Percentiles rank a stretch among this genome's conserved stretches.
Conservation (phyloP, 1,284 basidiomycete species). For the Phlebopus sp. region DNA sequence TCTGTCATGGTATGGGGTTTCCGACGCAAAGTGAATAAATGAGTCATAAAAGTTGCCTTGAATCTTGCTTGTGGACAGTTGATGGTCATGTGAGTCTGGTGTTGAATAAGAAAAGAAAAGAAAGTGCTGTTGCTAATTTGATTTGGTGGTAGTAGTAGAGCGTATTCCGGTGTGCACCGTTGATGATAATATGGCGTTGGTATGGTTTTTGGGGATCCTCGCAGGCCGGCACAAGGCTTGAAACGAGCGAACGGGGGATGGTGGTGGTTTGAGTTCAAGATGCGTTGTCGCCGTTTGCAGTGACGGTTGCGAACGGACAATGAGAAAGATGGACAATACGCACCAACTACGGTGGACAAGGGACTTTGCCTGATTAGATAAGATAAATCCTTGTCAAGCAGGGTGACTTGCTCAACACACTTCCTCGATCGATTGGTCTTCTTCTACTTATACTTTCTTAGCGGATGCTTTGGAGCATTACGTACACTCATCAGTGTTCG, state of each 20-base stretch:
- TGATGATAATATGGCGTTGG: background rate
- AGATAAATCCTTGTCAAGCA: conserved; percentile 14
- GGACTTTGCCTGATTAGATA: conserved; percentile 20
- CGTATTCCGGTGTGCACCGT: no score
- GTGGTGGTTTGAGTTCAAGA: conserved; percentile 8
- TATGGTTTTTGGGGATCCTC: background rate
- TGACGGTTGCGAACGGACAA: conserved; percentile 4
- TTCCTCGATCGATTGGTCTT: no score
- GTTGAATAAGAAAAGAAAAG: background rate
- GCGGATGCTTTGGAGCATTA: background rate
- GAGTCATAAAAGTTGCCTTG: conserved; percentile 17
- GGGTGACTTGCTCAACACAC: no score
- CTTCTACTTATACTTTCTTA: no score
- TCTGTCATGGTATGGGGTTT: conserved; percentile 6
- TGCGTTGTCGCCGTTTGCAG: background rate
- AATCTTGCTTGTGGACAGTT: conserved; percentile 3
- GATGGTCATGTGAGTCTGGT: background rate
- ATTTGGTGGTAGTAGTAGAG: no score
- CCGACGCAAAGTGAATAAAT: conserved; percentile 16
- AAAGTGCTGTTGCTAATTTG: background rate
- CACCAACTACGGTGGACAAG: background rate
- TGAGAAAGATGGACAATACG: conserved; percentile 1
- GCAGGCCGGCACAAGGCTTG: no score
- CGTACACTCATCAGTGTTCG: background rate
- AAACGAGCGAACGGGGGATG: background rate